These are phyloP conservation scores for Annulohypoxylon truncatum DNA, from an alignment of 2,329 filamentous ascomycete genomes.

Conservation along the genomic window DNA sequence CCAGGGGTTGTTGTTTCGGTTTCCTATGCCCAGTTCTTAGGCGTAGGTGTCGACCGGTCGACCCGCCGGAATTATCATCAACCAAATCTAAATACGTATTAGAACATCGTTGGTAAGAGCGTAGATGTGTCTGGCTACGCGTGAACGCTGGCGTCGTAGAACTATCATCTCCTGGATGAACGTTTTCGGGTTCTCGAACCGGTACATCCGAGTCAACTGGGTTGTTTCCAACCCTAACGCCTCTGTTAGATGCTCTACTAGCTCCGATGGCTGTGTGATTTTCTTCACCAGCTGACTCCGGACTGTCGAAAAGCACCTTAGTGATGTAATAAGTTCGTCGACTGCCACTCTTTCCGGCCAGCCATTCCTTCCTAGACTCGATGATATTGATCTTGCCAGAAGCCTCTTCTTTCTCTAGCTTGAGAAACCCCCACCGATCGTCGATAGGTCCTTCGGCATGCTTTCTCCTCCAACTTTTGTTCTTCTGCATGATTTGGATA, in stretches of 20 bases:
- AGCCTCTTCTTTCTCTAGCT: conserved; percentile 68
- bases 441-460: conserved; percentile 78
- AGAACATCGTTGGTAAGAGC: conserved; percentile 65
- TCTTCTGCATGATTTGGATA: conserved; percentile 58
- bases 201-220: conserved; percentile 53
- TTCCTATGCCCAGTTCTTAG: conserved; percentile 62
- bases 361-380: conserved; percentile 78
- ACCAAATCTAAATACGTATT: conserved; percentile 70
- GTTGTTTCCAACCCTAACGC: conserved; percentile 45
- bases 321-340: conserved; percentile 74
- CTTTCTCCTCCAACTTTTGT: conserved; percentile 71
- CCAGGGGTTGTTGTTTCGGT: conserved; percentile 43
- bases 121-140: conserved; percentile 64
- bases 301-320: conserved; percentile 57
- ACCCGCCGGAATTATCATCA: conserved; percentile 58
- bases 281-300: conserved; percentile 8
- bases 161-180: conserved; percentile 63
- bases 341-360: conserved; percentile 62
- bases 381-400: conserved; percentile 70
- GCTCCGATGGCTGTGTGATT: conserved; percentile 17
- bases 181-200: conserved; percentile 52
- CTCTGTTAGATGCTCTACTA: neutral
- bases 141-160: conserved; percentile 58
- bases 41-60: conserved; percentile 54
- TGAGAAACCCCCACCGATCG: conserved; percentile 77